A percentile compares a stretch with the other conserved stretches of the same genome.
Evolutionary conservation across 495 filamentous ascomycete species (phyloP).

Genomic region (Aspergillus sparsus): DNA sequence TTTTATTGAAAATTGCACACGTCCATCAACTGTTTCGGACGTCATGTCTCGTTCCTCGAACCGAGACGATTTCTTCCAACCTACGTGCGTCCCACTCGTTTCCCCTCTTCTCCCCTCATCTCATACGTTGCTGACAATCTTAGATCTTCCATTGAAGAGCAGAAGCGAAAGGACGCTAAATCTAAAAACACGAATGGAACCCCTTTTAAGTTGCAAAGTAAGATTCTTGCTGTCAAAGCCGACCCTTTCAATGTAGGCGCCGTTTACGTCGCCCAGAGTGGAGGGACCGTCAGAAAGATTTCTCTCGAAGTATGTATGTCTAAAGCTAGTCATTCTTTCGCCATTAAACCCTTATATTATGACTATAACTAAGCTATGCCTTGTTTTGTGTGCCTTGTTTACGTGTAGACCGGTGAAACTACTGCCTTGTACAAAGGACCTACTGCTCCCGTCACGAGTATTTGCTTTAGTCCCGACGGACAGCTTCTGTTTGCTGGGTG

Average conservation of each 20-base stretch:
- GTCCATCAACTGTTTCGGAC: not conserved
- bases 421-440: conserved; percentile 68
- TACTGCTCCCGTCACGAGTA: conserved; percentile 72
- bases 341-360: conserved; percentile 4
- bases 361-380: conserved; percentile 12
- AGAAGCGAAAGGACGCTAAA: conserved; percentile 73
- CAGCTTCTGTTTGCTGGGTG: conserved; percentile 77
- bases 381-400: not conserved
- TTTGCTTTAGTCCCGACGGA: conserved; percentile 65
- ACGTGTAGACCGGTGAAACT: conserved; percentile 49
- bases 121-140: conserved; percentile 19
- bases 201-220: conserved; percentile 78
- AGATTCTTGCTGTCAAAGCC: conserved; percentile 73
- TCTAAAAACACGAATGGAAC: conserved; percentile 78
- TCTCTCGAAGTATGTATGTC: conserved; percentile 77
- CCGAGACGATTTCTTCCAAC: conserved; percentile 85
- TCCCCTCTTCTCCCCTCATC: not conserved
- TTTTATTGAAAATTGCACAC: not conserved
- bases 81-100: conserved; percentile 57
- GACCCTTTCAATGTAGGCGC: conserved; percentile 63
- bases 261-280: conserved; percentile 83
- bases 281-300: conserved; percentile 71
- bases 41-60: conserved; percentile 67
- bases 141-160: conserved; percentile 72
- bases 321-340: conserved; percentile 21